Evolutionary conservation across 2,329 filamentous ascomycete genomes (phyloP).

Genomic region (Pleomassaria siparia): DNA sequence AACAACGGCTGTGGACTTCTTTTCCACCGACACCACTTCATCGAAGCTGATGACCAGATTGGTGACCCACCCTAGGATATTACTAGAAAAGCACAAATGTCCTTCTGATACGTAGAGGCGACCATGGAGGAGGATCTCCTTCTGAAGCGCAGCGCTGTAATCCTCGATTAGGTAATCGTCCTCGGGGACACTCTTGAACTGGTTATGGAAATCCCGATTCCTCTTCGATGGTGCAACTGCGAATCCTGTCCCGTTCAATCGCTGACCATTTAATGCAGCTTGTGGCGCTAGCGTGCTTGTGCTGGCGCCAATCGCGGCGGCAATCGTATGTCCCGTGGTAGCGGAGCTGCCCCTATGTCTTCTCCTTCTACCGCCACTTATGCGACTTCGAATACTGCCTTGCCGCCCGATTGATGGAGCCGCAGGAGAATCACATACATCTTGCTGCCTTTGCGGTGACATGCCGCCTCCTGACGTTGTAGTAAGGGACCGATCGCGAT

Average conservation of each 20-base stretch:
- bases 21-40: constrained; percentile 94
- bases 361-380: constrained; percentile 56
- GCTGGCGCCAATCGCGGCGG: constrained; percentile 70
- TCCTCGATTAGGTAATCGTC: constrained; percentile 98
- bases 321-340: constrained; percentile 66
- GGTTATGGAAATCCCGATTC: constrained; percentile 88
- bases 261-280: constrained; percentile 62
- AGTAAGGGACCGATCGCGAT: constrained; percentile 44
- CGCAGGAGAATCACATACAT: constrained; percentile 63
- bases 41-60: constrained; percentile 98
- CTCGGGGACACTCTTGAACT: constrained; percentile 96
- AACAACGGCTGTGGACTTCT: constrained; percentile 89
- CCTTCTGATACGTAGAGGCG: constrained; percentile 95
- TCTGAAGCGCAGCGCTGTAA: constrained; percentile 93
- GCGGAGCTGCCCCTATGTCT: constrained; percentile 81
- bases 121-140: constrained; percentile 92
- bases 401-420: constrained; percentile 55
- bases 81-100: constrained; percentile 97
- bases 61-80: constrained; percentile 97
- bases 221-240: constrained; percentile 94
- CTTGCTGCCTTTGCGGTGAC: constrained; percentile 64
- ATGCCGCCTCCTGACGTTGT: constrained; percentile 37
- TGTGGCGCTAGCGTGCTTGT: constrained; percentile 70
- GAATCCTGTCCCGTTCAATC: constrained; percentile 91
- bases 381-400: constrained; percentile 55